These are phyloP conservation scores for Medicago truncatula DNA, from an alignment of 306 rosid genomes.

Conservation along the genomic window DNA sequence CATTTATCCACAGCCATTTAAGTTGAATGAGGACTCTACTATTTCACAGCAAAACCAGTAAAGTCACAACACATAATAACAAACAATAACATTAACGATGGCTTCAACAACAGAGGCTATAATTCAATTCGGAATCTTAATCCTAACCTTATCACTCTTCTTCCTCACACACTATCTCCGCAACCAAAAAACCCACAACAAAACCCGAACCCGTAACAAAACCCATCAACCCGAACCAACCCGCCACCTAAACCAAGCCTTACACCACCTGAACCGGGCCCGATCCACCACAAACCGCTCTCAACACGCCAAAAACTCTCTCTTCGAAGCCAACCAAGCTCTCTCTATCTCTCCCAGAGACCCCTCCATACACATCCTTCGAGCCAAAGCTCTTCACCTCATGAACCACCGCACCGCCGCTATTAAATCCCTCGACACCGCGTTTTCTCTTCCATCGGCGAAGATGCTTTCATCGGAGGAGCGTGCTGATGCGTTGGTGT, in stretches of 20 bases:
- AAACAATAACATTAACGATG: conserved; percentile 36
- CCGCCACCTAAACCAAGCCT: conserved; percentile 57
- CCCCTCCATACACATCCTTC: conserved; percentile 63
- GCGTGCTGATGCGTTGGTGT: conserved; percentile 53
- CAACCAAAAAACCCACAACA: conserved; percentile 38
- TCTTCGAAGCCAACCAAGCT: conserved; percentile 57
- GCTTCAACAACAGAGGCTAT: conserved; percentile 39
- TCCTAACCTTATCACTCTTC: conserved; percentile 50
- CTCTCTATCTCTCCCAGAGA: conserved; percentile 58
- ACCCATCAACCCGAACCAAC: conserved; percentile 47
- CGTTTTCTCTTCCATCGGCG: conserved; percentile 55
- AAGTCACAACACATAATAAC: too few species aligned
- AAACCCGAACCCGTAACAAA: conserved; percentile 42
- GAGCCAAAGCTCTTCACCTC: conserved; percentile 54
- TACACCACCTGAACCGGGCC: conserved; percentile 59
- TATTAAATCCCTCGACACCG: conserved; percentile 50
- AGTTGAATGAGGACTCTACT: too few species aligned
- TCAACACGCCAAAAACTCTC: conserved; percentile 63
- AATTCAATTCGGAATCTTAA: conserved; percentile 53
- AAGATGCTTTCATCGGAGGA: conserved; percentile 51
- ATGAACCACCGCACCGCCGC: conserved; percentile 56
- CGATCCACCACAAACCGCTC: conserved; percentile 47
- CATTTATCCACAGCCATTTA: too few species aligned
- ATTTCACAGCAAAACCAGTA: too few species aligned
- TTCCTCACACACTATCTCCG: conserved; percentile 43